A percentile compares a stretch with the other conserved stretches of the same genome.
These are phyloP conservation scores for Forsythia suspensa DNA, from an alignment of 257 asterid species.

Conservation along the genomic window DNA sequence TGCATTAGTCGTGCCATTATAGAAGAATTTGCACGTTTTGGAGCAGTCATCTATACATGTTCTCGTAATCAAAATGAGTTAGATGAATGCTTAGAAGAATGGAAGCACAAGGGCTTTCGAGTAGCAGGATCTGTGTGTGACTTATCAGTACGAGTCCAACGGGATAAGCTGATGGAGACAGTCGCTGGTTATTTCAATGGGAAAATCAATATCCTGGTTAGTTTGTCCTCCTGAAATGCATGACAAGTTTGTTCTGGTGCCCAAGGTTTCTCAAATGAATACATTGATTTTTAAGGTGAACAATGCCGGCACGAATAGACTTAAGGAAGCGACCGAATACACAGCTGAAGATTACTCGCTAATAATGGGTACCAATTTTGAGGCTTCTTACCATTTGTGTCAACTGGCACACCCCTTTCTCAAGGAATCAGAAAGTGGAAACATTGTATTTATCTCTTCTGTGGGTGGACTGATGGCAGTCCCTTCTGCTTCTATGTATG, in stretches of 20 bases:
- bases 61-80: conserved; percentile 30
- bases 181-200: conserved; percentile 27
- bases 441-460: conserved; percentile 65
- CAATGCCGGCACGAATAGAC: conserved; percentile 46
- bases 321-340: conserved; percentile 39
- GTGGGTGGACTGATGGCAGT: conserved; percentile 55
- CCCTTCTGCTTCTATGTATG: conserved; percentile 53
- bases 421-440: conserved; percentile 50
- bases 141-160: conserved; percentile 23
- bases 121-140: conserved; percentile 36
- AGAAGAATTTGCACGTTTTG: conserved; percentile 40
- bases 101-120: conserved; percentile 30
- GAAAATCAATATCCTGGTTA: conserved; percentile 40
- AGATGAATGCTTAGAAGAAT: conserved; percentile 20
- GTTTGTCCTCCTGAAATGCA: neutral
- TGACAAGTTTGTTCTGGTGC: neutral
- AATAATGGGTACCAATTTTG: conserved; percentile 50
- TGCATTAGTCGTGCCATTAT: conserved; percentile 32
- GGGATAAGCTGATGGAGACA: conserved; percentile 26
- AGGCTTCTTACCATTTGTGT: conserved; percentile 52
- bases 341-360: conserved; percentile 43
- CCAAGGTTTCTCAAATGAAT: neutral
- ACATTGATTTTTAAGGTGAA: conserved; percentile 38
- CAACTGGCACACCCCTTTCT: conserved; percentile 61
- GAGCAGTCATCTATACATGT: conserved; percentile 35